Conservation (phyloP, 176 grass and related monocot genomes). For the Themeda triandra region DNA sequence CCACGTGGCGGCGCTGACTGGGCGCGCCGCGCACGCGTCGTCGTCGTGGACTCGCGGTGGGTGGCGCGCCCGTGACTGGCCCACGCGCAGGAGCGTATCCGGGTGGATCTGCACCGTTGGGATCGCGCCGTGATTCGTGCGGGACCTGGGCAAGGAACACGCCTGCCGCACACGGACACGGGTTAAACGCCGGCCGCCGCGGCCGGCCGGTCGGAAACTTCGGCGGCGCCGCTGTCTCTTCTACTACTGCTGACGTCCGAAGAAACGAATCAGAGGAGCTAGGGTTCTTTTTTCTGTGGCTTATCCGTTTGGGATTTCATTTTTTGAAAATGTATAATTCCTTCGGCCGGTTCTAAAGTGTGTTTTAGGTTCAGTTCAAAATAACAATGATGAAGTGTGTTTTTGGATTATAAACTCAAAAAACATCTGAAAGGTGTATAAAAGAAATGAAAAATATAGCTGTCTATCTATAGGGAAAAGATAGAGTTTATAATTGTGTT, state of each 20-base stretch:
- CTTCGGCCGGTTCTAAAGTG: neutral
- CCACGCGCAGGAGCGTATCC: neutral
- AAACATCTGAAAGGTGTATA: neutral
- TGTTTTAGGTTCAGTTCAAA: neutral
- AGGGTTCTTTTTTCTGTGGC: neutral
- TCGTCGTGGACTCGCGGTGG: constrained; percentile 10
- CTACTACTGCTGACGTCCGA: neutral
- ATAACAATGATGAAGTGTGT: neutral
- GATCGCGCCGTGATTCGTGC: neutral
- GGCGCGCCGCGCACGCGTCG: constrained; percentile 9
- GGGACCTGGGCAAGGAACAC: neutral
- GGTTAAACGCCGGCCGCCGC: constrained; percentile 12
- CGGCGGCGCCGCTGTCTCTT: neutral
- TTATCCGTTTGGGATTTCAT: neutral
- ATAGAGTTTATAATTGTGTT: neutral
- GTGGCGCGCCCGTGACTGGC: neutral
- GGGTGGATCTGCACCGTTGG: neutral
- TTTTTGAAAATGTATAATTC: neutral
- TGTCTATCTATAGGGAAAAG: neutral
- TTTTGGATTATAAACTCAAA: neutral
- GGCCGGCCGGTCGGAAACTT: neutral
- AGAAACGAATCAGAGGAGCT: neutral
- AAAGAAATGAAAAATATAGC: neutral
- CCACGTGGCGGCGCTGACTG: constrained; percentile 32
- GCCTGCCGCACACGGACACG: constrained; percentile 18